Base-by-base conservation (phyloP, 495 filamentous ascomycete genomes). In the Rostrohypoxylon terebratum region DNA sequence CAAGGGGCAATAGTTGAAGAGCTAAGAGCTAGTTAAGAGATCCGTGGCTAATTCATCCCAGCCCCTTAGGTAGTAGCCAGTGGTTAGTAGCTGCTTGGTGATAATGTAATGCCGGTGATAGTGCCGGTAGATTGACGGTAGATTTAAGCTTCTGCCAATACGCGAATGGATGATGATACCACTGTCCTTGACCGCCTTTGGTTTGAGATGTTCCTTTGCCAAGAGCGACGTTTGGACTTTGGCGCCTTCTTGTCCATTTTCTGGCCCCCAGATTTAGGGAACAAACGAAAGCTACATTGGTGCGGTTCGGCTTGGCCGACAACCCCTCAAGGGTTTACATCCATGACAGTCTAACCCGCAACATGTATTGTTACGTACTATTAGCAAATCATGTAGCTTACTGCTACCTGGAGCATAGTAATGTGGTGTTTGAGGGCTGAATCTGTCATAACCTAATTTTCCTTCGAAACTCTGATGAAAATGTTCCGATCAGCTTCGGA, bases 381-480 rank as follows among this genome's bases (percentile, higher is more conserved):
- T 55, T 3, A 54, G 14, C 51, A 36, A 55, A 55, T 36, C 51
- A 55, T 55, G 51, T 20, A 20, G 51, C 51, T 55, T 55, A 36
- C 31, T 23, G 31, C 36, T 18, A 20, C 31, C 20, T n/a, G n/a
- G n/a, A 28, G 36, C 6, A 20, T 55, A 55, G 7, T 31, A 55
- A n/a, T 31, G 28, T 54, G 28, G 51, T n/a, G 28, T 42, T 33
- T 16, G 16, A 20, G 16, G 28, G 28, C 31, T 55, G 51, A 55
- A 36, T 55, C n/a, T 20, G 51, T 55, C 51, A 55, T 55, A 55
- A 55, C 51, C 34, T 55, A 55, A 55, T 55, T 55, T 55, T 28
- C 14, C 34, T 55, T 55, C 28, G n/a, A 55, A 36, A 28, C 51
- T 36, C 34, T 20, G 11, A 55, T 36, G 31, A 16, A 20, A 55